Base-by-base conservation (phyloP, 495 filamentous ascomycete species). In the Massariosphaeria phaeospora region DNA sequence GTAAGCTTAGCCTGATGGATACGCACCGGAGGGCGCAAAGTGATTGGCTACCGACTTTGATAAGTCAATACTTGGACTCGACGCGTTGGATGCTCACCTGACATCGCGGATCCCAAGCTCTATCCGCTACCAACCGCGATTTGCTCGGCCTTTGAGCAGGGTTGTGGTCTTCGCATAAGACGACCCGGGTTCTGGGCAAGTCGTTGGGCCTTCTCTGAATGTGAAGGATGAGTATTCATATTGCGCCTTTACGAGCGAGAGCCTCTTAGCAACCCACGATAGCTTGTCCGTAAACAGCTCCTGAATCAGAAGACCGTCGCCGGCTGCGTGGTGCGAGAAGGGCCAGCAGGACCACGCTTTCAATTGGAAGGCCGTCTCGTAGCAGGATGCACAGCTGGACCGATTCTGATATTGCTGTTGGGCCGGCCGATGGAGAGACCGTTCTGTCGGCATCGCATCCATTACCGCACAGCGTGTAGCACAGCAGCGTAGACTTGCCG, bases 11-110 rank as follows among this genome's bases (percentile, higher is more conserved):
- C n/a, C n/a, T n/a, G n/a, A n/a, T n/a, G n/a, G n/a, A n/a, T n/a
- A n/a, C n/a, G n/a, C n/a, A n/a, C n/a, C n/a, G n/a, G n/a, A n/a
- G n/a, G n/a, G n/a, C n/a, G n/a, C n/a, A n/a, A n/a, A n/a, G n/a
- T 40, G 34, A 64, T 64, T 64, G 61, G 61, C 8, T 64, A 64
- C 61, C 61, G 51, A 50, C 34, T n/a, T 18, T 20, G 15, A 44
- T 23, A n/a, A 51, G 43, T 53, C 61, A 60, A 64, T 64, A 64
- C 49, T 52, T 52, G 48, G 31, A 52, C 21, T 57, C 47, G 40
- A 34, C 45, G 35, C 34, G 57, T 41, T 33, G 42, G 41, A 12
- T n/a, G 35, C 49, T 59, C 61, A 63, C 61, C 61, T 63, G 61
- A 63, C 55, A 51, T n/a, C 50, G 55, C 26, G 45, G 39, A 63